Percentiles rank a stretch among this genome's conserved stretches.
phyloP scores from a whole-genome alignment of 768 basidiomycete species.

The Crepidotus variabilis region DNA sequence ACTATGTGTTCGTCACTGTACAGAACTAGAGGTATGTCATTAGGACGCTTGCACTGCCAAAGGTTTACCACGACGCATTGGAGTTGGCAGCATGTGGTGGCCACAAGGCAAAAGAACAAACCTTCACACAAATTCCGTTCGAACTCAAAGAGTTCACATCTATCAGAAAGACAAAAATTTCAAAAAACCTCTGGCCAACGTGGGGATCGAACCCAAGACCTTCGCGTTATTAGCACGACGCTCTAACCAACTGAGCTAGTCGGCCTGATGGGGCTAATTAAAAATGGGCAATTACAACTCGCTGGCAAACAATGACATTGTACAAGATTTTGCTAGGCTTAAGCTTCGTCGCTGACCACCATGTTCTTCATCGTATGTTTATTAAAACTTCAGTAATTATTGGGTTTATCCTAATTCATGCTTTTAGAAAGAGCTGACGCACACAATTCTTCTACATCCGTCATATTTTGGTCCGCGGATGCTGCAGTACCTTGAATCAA shows the following conservation, averaged over 20 bases:
- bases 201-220: constrained; percentile 82
- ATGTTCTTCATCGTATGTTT: constrained; percentile 75
- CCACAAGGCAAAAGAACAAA: too few relatives aligned
- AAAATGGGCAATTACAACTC: too few relatives aligned
- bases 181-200: constrained; percentile 48
- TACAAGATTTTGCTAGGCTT: background rate
- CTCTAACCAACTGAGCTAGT: constrained; percentile 94
- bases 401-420: constrained; percentile 2
- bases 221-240: constrained; percentile 86
- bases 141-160: background rate
- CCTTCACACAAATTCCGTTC: too few relatives aligned
- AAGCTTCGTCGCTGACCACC: constrained; percentile 10
- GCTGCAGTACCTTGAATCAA: constrained; percentile 88
- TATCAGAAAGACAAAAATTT: background rate
- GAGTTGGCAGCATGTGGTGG: too few relatives aligned
- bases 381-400: background rate
- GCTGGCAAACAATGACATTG: too few relatives aligned
- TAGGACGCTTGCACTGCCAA: too few relatives aligned
- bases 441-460: constrained; percentile 95
- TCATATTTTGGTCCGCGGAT: constrained; percentile 98
- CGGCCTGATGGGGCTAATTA: constrained; percentile 40
- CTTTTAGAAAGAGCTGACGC: constrained; percentile 89
- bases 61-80: too few relatives aligned
- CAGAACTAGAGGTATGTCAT: background rate
- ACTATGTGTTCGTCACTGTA: background rate